These are phyloP conservation scores for Trichoderma atrobrunneum DNA, from an alignment of 2,329 filamentous ascomycete genomes.

Conservation along the genomic window DNA sequence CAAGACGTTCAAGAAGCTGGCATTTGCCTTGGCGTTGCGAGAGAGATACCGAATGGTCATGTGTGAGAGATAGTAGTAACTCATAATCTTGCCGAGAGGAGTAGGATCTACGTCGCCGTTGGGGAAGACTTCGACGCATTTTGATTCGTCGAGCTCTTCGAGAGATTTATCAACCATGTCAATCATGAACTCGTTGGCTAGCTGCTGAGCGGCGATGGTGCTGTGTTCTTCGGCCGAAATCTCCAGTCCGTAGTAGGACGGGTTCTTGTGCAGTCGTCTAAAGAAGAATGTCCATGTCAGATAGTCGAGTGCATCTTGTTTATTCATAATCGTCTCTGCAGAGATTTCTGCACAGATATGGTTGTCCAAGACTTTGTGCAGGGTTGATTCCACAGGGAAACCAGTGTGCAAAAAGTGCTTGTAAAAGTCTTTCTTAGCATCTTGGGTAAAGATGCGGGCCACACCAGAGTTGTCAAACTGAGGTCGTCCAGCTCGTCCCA, in stretches of 20 bases:
- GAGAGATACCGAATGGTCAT: slow-evolving; percentile 86
- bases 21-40: slow-evolving; percentile 69
- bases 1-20: slow-evolving; percentile 76
- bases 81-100: slow-evolving; percentile 96
- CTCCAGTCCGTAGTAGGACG: slow-evolving; percentile 94
- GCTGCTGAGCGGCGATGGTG: slow-evolving; percentile 76
- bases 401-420: slow-evolving; percentile 98
- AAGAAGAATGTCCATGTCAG: slow-evolving; percentile 99
- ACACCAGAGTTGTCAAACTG: slow-evolving; percentile 97
- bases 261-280: slow-evolving; percentile 93
- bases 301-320: slow-evolving; percentile 96
- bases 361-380: slow-evolving; percentile 96
- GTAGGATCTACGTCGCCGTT: slow-evolving; percentile 91
- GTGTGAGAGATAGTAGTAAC: slow-evolving; percentile 97
- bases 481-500: slow-evolving; percentile 89
- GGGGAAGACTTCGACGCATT: slow-evolving; percentile 76
- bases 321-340: slow-evolving; percentile 85
- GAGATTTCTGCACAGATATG: slow-evolving; percentile 94
- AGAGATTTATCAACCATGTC: slow-evolving; percentile 86
- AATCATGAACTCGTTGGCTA: slow-evolving; percentile 94
- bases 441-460: slow-evolving; percentile 94
- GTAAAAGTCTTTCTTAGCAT: slow-evolving; percentile 98
- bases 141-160: slow-evolving; percentile 74
- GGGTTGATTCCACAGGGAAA: slow-evolving; percentile 92
- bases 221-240: slow-evolving; percentile 92